Percentiles rank a stretch among this genome's conserved stretches.
Evolutionary conservation across 805 yeast species (phyloP).

Genomic region (Saccharomycopsis guyanensis): DNA sequence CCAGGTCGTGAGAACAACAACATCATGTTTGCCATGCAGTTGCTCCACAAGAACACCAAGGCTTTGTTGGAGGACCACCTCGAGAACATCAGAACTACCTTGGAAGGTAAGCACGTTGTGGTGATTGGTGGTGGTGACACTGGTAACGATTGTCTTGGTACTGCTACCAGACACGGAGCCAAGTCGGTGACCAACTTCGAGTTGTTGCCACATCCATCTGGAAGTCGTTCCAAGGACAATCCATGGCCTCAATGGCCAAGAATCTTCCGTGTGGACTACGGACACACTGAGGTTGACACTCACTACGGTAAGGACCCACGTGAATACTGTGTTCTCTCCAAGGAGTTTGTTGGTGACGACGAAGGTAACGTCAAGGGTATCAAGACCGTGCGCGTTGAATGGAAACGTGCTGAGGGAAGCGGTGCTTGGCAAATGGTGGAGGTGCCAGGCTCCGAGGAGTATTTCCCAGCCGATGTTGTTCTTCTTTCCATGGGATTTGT

Average conservation of each 20-base stretch:
- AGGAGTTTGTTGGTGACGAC: conserved; percentile 92
- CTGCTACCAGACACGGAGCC: conserved; percentile 96
- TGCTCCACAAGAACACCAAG: conserved; percentile 81
- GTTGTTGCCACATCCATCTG: conserved; percentile 87
- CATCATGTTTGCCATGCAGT: conserved; percentile 91
- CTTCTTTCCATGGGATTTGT: conserved; percentile 94
- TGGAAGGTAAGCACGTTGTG: conserved; percentile 83
- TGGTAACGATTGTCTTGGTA: conserved; percentile 98
- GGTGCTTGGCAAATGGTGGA: conserved; percentile 99
- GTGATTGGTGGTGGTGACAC: conserved; percentile 99
- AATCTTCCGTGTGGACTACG: conserved; percentile 94
- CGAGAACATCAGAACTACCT: conserved; percentile 60
- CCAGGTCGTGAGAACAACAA: conserved; percentile 90
- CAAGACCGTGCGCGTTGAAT: conserved; percentile 94
- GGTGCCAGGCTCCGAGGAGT: conserved; percentile 88
- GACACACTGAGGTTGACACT: conserved; percentile 89
- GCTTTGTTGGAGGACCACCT: conserved; percentile 77
- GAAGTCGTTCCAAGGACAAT: conserved; percentile 80
- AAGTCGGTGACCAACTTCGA: conserved; percentile 90
- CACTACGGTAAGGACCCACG: conserved; percentile 97
- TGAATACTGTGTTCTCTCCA: conserved; percentile 90
- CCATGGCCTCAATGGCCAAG: conserved; percentile 99
- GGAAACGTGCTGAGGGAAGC: conserved; percentile 81
- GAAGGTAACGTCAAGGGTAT: conserved; percentile 93
- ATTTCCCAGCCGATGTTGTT: conserved; percentile 91